Conservation (phyloP, 345 rosid genomes). For the Triadica sebifera region DNA sequence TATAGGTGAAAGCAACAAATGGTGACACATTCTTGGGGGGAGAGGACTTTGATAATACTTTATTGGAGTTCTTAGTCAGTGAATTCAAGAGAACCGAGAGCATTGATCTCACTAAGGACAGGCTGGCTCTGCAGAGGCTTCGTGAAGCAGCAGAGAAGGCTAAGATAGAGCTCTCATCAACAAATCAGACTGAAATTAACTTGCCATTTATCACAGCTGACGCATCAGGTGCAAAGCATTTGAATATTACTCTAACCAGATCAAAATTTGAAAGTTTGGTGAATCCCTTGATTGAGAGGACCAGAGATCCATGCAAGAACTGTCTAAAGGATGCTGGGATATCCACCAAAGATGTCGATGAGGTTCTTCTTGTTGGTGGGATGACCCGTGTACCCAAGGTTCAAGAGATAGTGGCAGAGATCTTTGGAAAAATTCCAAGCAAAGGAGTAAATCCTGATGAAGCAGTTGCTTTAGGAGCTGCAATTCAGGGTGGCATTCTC, state of each 20-base stretch:
- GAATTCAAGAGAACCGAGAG: slow-evolving; percentile 33
- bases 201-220: slow-evolving; percentile 43
- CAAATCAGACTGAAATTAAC: slow-evolving; percentile 38
- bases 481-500: slow-evolving; percentile 36
- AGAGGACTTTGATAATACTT: slow-evolving; percentile 37
- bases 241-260: slow-evolving; percentile 30
- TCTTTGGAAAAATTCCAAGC: slow-evolving; percentile 34
- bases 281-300: slow-evolving; percentile 30
- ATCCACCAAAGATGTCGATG: slow-evolving; percentile 30
- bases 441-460: slow-evolving; percentile 39
- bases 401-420: slow-evolving; percentile 22
- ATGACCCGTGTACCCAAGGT: slow-evolving; percentile 40
- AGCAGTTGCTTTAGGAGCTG: slow-evolving; percentile 40
- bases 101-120: slow-evolving; percentile 38
- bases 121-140: slow-evolving; percentile 37
- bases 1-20: slow-evolving; percentile 40
- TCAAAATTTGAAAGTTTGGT: slow-evolving; percentile 34
- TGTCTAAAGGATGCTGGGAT: slow-evolving; percentile 36
- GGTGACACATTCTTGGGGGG: slow-evolving; percentile 42
- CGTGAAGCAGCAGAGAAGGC: slow-evolving; percentile 44
- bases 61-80: slow-evolving; percentile 31
- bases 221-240: slow-evolving; percentile 35
- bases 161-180: slow-evolving; percentile 40
- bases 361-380: slow-evolving; percentile 38
- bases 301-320: slow-evolving; percentile 28